These are phyloP conservation scores for Pyrenochaeta sp. DNA, from an alignment of 2,329 filamentous ascomycete species.

Conservation along the genomic window DNA sequence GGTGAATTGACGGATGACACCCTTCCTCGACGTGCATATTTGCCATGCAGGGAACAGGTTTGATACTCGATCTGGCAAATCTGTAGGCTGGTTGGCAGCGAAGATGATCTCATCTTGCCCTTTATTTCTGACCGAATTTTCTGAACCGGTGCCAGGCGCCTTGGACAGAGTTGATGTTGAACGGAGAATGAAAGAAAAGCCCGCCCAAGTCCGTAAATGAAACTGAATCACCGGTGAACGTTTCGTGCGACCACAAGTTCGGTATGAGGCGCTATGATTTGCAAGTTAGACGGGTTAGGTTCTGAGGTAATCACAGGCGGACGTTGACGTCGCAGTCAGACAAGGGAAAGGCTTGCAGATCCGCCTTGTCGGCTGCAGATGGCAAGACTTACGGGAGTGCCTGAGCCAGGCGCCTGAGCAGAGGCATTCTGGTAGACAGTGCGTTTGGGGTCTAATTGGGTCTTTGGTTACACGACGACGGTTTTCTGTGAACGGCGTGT, in stretches of 20 bases:
- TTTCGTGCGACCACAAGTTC: slow-evolving; percentile 16
- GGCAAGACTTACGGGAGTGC: slow-evolving; percentile 35
- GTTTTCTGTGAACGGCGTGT: no score
- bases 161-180: slow-evolving; percentile 7
- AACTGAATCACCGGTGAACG: slow-evolving; percentile 7
- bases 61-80: slow-evolving; percentile 33
- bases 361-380: slow-evolving; percentile 14
- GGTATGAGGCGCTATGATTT: slow-evolving; percentile 17
- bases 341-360: slow-evolving; percentile 26
- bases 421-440: slow-evolving; percentile 11
- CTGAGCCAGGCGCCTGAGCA: slow-evolving; percentile 17
- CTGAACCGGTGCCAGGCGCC: slow-evolving; percentile 2
- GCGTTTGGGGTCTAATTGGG: slow-evolving; percentile 5
- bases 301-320: slow-evolving; percentile 35
- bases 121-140: neutral
- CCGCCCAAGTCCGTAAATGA: neutral
- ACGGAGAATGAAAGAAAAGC: slow-evolving; percentile 8
- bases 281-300: slow-evolving; percentile 29
- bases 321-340: slow-evolving; percentile 18
- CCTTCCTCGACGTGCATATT: slow-evolving; percentile 30
- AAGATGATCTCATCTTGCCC: slow-evolving; percentile 29
- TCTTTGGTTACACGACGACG: no score
- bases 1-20: slow-evolving; percentile 34
- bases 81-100: slow-evolving; percentile 34
- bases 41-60: slow-evolving; percentile 35